Conservation (phyloP, 805 yeast genomes). For the Clavispora santaluciae region DNA sequence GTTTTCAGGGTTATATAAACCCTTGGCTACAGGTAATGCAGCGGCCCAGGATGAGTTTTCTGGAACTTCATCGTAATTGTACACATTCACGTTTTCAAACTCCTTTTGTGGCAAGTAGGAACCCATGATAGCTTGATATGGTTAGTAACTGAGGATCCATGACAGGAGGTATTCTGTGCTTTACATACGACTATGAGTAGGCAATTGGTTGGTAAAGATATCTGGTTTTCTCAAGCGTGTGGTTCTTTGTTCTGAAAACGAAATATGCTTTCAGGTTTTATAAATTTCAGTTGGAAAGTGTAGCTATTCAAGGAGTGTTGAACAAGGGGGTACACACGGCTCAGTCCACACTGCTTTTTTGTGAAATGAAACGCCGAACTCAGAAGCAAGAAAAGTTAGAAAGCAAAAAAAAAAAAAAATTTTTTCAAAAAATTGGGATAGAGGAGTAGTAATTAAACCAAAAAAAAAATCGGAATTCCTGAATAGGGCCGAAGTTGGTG, state of each 20-base stretch:
- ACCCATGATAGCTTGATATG: slow-evolving; percentile 7
- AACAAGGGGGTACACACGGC: neutral
- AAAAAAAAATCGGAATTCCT: neutral
- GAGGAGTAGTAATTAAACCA: neutral
- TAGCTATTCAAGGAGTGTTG: neutral
- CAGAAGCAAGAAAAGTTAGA: slow-evolving; percentile 1
- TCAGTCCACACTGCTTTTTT: neutral
- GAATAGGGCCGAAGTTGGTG: neutral
- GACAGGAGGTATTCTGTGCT: neutral
- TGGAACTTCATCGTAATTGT: slow-evolving; percentile 68
- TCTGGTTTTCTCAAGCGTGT: neutral
- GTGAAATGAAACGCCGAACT: slow-evolving; percentile 3
- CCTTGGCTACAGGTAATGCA: slow-evolving; percentile 78
- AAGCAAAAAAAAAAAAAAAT: neutral
- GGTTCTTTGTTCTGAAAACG: neutral
- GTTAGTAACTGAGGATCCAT: neutral
- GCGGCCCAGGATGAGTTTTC: slow-evolving; percentile 90
- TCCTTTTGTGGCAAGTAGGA: slow-evolving; percentile 37
- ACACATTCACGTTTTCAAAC: slow-evolving; percentile 37
- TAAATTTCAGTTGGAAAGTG: neutral
- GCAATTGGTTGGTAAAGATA: neutral
- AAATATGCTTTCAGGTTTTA: neutral
- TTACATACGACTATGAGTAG: neutral
- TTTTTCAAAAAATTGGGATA: neutral
- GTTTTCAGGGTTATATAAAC: slow-evolving; percentile 86